Percentiles rank a stretch among this genome's conserved stretches.
These are phyloP conservation scores for Umbelopsis sp. DNA, from an alignment of 192 early-diverging fungal species.

Conservation along the genomic window DNA sequence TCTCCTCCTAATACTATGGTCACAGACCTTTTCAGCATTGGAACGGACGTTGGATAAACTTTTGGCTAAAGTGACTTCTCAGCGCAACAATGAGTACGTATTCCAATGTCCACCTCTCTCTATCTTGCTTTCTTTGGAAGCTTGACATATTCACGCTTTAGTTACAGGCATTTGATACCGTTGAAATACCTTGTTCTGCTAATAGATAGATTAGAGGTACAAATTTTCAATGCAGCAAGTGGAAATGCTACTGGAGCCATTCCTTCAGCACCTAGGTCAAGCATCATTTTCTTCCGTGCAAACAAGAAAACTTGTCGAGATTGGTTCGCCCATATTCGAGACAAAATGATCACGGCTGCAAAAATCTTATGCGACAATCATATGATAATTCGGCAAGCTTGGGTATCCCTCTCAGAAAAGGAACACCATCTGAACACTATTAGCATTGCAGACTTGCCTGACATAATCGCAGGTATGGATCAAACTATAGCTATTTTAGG, in stretches of 20 bases:
- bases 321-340: conserved; percentile 71
- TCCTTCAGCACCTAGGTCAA: conserved; percentile 64
- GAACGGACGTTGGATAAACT: conserved; percentile 47
- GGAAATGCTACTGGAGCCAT: conserved; percentile 57
- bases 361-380: conserved; percentile 46
- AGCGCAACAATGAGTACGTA: background rate
- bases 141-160: background rate
- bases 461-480: background rate
- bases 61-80: background rate
- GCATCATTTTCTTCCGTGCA: conserved; percentile 69
- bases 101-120: background rate
- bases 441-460: background rate
- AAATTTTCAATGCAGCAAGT: conserved; percentile 64
- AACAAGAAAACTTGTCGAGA: conserved; percentile 77
- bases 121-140: background rate
- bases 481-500: background rate
- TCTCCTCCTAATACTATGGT: conserved; percentile 2
- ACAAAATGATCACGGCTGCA: conserved; percentile 51
- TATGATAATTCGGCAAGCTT: conserved; percentile 40
- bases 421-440: background rate
- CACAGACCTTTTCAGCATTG: conserved; percentile 54
- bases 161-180: conserved; percentile 15
- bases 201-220: conserved; percentile 74
- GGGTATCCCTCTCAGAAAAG: background rate
- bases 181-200: conserved; percentile 54